phyloP scores from a whole-genome alignment of 805 yeast species.

The Saturnispora saitoi region DNA sequence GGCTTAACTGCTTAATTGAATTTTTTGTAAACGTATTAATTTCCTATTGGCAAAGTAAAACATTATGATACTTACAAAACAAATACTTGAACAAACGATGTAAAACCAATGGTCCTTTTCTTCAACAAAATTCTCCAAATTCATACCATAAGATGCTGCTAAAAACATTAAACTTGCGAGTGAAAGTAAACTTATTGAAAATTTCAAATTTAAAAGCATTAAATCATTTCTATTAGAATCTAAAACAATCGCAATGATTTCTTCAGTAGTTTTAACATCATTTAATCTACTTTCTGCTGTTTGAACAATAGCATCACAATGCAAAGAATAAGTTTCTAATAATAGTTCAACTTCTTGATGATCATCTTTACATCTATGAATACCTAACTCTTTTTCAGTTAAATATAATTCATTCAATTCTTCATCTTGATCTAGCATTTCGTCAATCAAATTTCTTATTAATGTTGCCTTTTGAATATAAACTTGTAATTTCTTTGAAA shows the following conservation, averaged over 20 bases:
- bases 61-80: conserved; percentile 33
- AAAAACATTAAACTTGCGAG: conserved; percentile 72
- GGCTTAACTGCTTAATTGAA: conserved; percentile 34
- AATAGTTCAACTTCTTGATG: conserved; percentile 87
- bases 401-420: conserved; percentile 74
- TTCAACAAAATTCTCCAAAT: conserved; percentile 84
- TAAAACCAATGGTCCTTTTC: conserved; percentile 66
- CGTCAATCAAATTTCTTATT: conserved; percentile 78
- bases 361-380: conserved; percentile 44
- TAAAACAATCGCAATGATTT: conserved; percentile 82
- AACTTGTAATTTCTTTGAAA: conserved; percentile 74
- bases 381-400: conserved; percentile 45
- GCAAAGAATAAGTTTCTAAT: conserved; percentile 82
- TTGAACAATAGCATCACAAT: conserved; percentile 91
- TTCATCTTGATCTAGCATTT: conserved; percentile 79
- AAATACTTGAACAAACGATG: conserved; percentile 39
- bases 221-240: conserved; percentile 92
- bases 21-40: conserved; percentile 57
- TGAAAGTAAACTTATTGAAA: conserved; percentile 75
- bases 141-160: conserved; percentile 94
- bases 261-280: conserved; percentile 91
- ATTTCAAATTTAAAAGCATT: conserved; percentile 78
- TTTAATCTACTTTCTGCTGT: conserved; percentile 66
- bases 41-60: conserved; percentile 47
- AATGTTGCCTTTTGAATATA: conserved; percentile 78